Base-by-base conservation (phyloP, 805 yeast genomes). In the Teunomyces funiuensis region DNA sequence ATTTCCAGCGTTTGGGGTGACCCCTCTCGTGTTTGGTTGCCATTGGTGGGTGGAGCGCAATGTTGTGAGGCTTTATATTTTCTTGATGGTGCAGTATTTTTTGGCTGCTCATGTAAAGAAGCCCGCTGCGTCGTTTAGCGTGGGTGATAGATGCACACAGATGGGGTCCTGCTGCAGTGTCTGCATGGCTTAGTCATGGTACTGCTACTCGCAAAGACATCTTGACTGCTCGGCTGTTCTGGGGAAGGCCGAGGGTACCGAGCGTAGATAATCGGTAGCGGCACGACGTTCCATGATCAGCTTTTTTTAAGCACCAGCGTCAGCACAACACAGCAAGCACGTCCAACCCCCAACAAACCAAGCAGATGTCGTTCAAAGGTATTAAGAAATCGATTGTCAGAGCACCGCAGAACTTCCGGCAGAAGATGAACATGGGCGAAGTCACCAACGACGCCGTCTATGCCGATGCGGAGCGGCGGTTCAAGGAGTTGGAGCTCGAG, bases 381-480 rank as follows among this genome's bases (percentile, higher is more conserved):
- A 67, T 88, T 51, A 84, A 83, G 46, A 88, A 87, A 65, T 80
- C 90, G 26, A 70, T 88, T 46, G 77, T 80, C 34, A 73, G 96
- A 61, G 96, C 97, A 6, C 99, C 99, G 33, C 98, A 93, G 67
- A 79, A 76, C 52, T 75, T 93, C 63, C 84, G 93, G 53, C 96
- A 87, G 66, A 89, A 88, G 76, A 65, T 93, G 69, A 84, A 93
- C 66, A 89, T 88, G 88, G 96, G 75, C 7, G 75, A 71, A 25
- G 54, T 69, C 37, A 71, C 76, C 31, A 51, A 50, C 36, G 99
- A 93, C 58, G 80, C 96, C 0, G 97, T 93, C 10, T 93, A 89
- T 63, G 77, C 76, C 20, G 99, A 93, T 68, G 98, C 99, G 5
- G 99, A 93, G 65, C 80, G 97, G 63, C 79, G 99, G 57, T 93